Conservation (phyloP, 2,329 filamentous ascomycete species). For the Curvularia spicifera region DNA sequence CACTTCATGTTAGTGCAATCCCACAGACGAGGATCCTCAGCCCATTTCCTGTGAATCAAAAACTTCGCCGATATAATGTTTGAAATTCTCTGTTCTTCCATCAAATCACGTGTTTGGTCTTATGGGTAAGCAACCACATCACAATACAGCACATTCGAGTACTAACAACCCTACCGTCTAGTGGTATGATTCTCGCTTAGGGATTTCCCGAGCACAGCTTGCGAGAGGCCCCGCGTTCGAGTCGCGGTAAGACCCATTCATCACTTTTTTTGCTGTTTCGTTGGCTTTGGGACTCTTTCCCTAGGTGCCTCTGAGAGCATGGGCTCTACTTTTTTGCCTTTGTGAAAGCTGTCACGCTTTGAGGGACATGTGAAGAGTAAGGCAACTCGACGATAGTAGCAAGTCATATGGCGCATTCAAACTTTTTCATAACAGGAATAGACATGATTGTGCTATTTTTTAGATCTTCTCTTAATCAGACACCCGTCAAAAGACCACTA, state of each 20-base stretch:
- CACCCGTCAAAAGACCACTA: too few species aligned
- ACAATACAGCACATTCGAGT: background rate
- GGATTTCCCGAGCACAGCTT: slow-evolving; percentile 44
- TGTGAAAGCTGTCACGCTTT: background rate
- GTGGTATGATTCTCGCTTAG: slow-evolving; percentile 77
- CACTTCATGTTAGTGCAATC: background rate
- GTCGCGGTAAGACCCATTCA: slow-evolving; percentile 14
- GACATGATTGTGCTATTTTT: too few species aligned
- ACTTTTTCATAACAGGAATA: too few species aligned
- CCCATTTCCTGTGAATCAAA: background rate
- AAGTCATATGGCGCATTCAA: background rate
- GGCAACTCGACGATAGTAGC: too few species aligned
- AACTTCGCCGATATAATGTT: background rate
- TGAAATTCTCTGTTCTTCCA: background rate
- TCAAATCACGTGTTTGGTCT: slow-evolving; percentile 6
- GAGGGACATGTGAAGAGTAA: background rate
- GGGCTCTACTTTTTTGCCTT: background rate
- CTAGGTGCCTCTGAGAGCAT: background rate
- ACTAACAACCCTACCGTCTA: slow-evolving; percentile 47
- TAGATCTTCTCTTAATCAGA: too few species aligned
- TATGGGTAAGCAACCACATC: background rate
- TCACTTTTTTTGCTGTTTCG: background rate
- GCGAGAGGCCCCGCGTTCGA: slow-evolving; percentile 48
- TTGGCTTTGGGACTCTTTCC: background rate
- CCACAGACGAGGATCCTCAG: background rate